phyloP scores from a whole-genome alignment of 129 eudicot genomes.

The Mikania micrantha region DNA sequence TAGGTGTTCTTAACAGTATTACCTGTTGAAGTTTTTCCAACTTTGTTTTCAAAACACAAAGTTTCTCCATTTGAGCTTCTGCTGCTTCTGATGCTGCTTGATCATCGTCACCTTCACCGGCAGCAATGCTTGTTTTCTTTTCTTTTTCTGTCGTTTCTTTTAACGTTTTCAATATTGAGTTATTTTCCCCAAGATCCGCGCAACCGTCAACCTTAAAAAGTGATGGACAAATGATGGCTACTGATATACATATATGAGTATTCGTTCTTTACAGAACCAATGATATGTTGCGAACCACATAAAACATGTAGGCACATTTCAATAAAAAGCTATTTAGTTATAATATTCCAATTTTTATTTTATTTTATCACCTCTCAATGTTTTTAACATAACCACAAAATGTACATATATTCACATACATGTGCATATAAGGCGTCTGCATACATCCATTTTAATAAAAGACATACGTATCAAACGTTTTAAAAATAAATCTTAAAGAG shows the following conservation, averaged over 20 bases:
- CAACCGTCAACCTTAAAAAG: constrained; percentile 21
- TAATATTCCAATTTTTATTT: too few species aligned
- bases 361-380: too few species aligned
- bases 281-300: too few species aligned
- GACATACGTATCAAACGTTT: too few species aligned
- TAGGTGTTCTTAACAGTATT: constrained; percentile 45
- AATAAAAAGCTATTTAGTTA: too few species aligned
- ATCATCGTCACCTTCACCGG: constrained; percentile 1
- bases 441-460: too few species aligned
- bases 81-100: constrained; percentile 23
- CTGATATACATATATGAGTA: background rate
- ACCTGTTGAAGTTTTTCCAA: constrained; percentile 46
- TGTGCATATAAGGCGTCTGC: too few species aligned
- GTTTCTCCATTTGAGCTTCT: constrained; percentile 58
- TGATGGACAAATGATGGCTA: background rate
- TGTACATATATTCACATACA: too few species aligned
- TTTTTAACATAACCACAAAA: too few species aligned
- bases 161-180: constrained; percentile 41
- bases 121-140: constrained; percentile 20
- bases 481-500: too few species aligned
- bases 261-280: too few species aligned
- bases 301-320: too few species aligned
- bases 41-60: constrained; percentile 49
- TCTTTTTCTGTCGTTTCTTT: constrained; percentile 37
- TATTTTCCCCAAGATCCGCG: constrained; percentile 36